These are phyloP conservation scores for Penicillium paneum DNA, from an alignment of 2,329 filamentous ascomycete species.

Conservation along the genomic window DNA sequence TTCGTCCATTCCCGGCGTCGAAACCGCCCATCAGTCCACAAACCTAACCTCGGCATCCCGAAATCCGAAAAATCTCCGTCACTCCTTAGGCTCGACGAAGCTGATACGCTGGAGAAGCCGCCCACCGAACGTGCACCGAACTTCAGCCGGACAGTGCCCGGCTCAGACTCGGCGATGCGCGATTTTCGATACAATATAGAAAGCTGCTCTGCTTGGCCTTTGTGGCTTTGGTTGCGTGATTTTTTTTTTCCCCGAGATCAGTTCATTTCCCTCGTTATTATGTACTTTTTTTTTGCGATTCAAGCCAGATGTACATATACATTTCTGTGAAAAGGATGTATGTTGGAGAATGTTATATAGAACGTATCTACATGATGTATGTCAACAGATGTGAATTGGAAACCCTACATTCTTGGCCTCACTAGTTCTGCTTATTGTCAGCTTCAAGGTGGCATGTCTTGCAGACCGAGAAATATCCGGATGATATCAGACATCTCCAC, in stretches of 20 bases:
- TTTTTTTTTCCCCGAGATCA: not conserved
- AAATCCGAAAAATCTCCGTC: slow-evolving; percentile 5
- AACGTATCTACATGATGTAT: no score
- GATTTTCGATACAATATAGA: not conserved
- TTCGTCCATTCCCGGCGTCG: not conserved
- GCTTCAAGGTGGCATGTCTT: no score
- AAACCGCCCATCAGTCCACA: not conserved
- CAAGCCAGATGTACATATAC: not conserved
- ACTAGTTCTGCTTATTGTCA: not conserved
- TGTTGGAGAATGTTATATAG: not conserved
- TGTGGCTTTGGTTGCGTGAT: not conserved
- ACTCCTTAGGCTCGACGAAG: not conserved
- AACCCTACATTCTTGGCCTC: not conserved
- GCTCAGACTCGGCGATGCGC: slow-evolving; percentile 9
- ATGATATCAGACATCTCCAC: not conserved
- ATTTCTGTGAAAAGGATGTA: not conserved
- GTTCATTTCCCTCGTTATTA: not conserved
- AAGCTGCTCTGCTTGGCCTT: not conserved
- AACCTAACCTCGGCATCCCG: slow-evolving; percentile 5
- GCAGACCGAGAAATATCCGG: slow-evolving; percentile 4
- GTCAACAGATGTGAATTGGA: no score
- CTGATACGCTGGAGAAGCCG: not conserved
- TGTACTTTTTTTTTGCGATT: not conserved
- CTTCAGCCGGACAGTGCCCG: slow-evolving; percentile 13
- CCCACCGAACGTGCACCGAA: slow-evolving; percentile 13